Percentiles rank a stretch among this genome's conserved stretches.
Conservation (phyloP, 2,329 filamentous ascomycete species). For the Cladorrhinum sp. region DNA sequence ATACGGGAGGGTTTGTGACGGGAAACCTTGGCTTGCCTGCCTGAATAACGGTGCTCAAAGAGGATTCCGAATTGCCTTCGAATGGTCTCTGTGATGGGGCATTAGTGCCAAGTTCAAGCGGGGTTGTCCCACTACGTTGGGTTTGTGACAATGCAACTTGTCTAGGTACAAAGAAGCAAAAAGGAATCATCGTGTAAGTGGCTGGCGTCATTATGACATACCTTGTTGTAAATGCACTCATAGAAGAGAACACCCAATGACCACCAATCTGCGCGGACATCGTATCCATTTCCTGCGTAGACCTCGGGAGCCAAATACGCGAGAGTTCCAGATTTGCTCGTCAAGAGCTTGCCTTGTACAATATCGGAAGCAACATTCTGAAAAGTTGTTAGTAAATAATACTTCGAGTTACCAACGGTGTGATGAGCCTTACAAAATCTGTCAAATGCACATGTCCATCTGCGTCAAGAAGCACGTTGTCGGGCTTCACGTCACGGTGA, state of each 20-base stretch:
- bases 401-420: neutral
- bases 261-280: slow-evolving; percentile 95
- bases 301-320: slow-evolving; percentile 96
- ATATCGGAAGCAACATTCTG: slow-evolving; percentile 98
- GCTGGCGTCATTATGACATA: slow-evolving; percentile 38
- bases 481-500: slow-evolving; percentile 87
- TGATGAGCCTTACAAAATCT: slow-evolving; percentile 73
- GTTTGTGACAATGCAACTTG: neutral
- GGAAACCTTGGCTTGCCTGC: slow-evolving; percentile 82
- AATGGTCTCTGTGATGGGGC: slow-evolving; percentile 70
- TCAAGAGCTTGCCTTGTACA: slow-evolving; percentile 74
- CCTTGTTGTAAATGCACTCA: slow-evolving; percentile 99
- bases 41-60: slow-evolving; percentile 75
- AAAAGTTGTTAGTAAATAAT: slow-evolving; percentile 24
- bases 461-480: slow-evolving; percentile 83
- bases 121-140: neutral
- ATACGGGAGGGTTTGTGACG: slow-evolving; percentile 88
- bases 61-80: slow-evolving; percentile 81
- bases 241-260: slow-evolving; percentile 97
- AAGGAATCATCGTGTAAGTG: neutral
- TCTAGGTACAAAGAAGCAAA: neutral
- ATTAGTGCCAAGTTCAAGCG: slow-evolving; percentile 31
- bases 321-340: slow-evolving; percentile 93
- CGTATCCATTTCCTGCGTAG: slow-evolving; percentile 85
- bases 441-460: slow-evolving; percentile 96